Base-by-base conservation (phyloP, 306 rosid genomes). In the Quercus variabilis region DNA sequence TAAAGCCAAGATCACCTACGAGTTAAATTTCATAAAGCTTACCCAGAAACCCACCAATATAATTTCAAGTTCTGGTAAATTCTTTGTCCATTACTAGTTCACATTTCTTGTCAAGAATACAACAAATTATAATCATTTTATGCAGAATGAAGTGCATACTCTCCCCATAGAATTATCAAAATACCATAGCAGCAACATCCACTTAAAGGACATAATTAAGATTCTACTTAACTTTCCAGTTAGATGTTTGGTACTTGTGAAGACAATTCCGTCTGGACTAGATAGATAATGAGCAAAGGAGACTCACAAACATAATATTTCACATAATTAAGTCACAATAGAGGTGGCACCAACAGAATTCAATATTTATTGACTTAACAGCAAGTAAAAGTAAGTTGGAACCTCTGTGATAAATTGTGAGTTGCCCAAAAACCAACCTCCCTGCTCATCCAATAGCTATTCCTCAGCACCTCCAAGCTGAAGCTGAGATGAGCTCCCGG, bases 381-480 rank as follows among this genome's bases (percentile, higher is more conserved):
- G 71, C 82, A 52, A 67, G 52, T 63, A 63, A 63, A 30, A 78
- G 79, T 26, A 79, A 84, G 88, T 84, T 79, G 84, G 84, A 78
- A 86, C 86, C 75, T 80, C 89, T 74, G 82, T 73, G 56, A 71
- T 60, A 74, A 80, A 86, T 56, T 83, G 81, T 69, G 83, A 83
- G 82, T 71, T 26, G 49, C 77, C 86, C 73, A 86, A 84, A 75
- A 74, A 84, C 78, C 76, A 78, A 74, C 79, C 79, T 76, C 72
- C 86, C 75, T 74, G 80, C 83, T 65, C 31, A 56, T 74, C 67
- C 69, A 63, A 7, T 9, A 58, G 77, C 74, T 65, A 60, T 78
- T 72, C 59, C 51, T 88, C 85, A 91, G 86, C 97, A 95, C 81
- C 96, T 83, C 98, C 97, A 92, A 25, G 94, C 89, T 7, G 99